A percentile compares a stretch with the other conserved stretches of the same genome.
These are phyloP conservation scores for Megacollybia marginata DNA, from an alignment of 768 basidiomycete species.

Conservation along the genomic window DNA sequence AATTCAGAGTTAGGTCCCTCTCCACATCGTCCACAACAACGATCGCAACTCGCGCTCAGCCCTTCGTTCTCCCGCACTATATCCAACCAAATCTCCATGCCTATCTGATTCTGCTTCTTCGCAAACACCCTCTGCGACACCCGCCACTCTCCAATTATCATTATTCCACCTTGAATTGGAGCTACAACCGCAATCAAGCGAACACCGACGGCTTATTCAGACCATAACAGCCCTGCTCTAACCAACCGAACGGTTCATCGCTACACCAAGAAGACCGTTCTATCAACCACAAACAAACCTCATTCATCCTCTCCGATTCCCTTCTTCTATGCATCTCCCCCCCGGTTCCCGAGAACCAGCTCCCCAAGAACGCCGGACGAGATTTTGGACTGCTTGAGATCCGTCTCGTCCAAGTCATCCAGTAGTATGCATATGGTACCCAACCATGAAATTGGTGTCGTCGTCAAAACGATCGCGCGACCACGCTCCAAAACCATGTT, in stretches of 20 bases:
- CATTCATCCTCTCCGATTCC: slow-evolving; percentile 21
- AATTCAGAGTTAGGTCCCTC: slow-evolving; percentile 3
- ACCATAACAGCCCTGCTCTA: slow-evolving; percentile 43
- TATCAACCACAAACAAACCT: slow-evolving; percentile 16
- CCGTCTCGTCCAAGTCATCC: slow-evolving; percentile 50
- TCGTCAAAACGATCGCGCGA: slow-evolving; percentile 73
- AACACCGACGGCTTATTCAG: slow-evolving; percentile 11
- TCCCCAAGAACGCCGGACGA: slow-evolving; percentile 47
- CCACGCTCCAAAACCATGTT: slow-evolving; percentile 73
- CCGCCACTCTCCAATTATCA: slow-evolving; percentile 66
- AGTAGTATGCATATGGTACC: slow-evolving; percentile 52
- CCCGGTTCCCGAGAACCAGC: slow-evolving; percentile 24
- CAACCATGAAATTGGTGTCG: slow-evolving; percentile 68
- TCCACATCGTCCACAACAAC: slow-evolving; percentile 33
- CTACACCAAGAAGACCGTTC: slow-evolving; percentile 17
- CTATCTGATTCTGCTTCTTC: slow-evolving; percentile 35
- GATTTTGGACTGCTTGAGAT: too few relatives aligned
- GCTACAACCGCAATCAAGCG: slow-evolving; percentile 75
- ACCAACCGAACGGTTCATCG: slow-evolving; percentile 45
- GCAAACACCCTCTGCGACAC: slow-evolving; percentile 18
- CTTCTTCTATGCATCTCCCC: slow-evolving; percentile 10
- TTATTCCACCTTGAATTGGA: slow-evolving; percentile 70
- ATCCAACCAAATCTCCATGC: slow-evolving; percentile 45
- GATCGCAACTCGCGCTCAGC: slow-evolving; percentile 29
- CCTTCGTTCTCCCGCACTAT: slow-evolving; percentile 40